phyloP scores from a whole-genome alignment of 2,329 filamentous ascomycete species.

The Blastomyces silverae region DNA sequence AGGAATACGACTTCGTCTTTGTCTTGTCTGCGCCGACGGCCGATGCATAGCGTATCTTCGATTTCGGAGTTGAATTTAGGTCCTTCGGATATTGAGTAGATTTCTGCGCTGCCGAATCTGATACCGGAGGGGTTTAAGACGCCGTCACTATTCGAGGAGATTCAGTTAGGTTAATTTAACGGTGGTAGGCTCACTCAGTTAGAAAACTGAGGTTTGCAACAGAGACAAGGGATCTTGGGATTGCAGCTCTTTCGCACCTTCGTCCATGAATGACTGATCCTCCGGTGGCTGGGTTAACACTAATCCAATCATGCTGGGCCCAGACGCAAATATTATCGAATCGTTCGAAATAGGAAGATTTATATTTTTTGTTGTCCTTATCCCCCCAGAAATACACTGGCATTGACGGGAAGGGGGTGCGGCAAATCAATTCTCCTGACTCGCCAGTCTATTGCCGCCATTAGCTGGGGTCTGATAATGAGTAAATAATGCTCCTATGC shows the following conservation, averaged over 20 bases:
- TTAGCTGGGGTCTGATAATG: conserved; percentile 1
- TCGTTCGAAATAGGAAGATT: conserved; percentile 42
- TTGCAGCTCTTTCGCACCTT: conserved; percentile 24
- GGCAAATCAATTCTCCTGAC: conserved; percentile 43
- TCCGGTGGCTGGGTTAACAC: conserved; percentile 37
- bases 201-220: neutral
- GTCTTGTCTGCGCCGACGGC: conserved; percentile 33
- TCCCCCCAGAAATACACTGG: conserved; percentile 45
- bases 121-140: conserved; percentile 46
- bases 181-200: neutral
- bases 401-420: conserved; percentile 44
- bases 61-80: conserved; percentile 34
- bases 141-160: conserved; percentile 33
- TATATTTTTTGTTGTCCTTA: conserved; percentile 36
- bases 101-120: conserved; percentile 43
- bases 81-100: conserved; percentile 45
- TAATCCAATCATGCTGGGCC: conserved; percentile 46
- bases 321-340: conserved; percentile 38
- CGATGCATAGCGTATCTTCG: conserved; percentile 37
- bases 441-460: conserved; percentile 26
- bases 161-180: neutral
- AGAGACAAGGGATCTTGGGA: neutral
- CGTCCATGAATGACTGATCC: conserved; percentile 42
- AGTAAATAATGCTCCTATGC: neutral
- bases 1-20: conserved; percentile 38